Conservation (phyloP, 129 eudicot species). For the Flaveria linearis region DNA sequence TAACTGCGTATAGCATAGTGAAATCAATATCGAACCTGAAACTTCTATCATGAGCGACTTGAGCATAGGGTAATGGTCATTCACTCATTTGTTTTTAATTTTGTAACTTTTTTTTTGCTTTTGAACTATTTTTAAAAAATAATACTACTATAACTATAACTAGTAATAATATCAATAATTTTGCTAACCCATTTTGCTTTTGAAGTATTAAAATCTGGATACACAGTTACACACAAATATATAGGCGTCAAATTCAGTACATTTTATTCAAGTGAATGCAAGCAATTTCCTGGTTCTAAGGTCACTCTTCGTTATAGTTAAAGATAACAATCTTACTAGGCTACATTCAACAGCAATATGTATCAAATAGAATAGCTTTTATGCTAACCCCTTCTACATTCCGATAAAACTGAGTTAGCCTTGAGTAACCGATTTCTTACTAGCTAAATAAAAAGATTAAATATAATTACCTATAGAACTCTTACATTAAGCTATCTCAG, state of each 20-base stretch:
- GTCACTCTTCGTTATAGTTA: not conserved
- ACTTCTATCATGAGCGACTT: not conserved
- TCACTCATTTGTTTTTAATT: not conserved
- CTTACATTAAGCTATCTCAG: too few species aligned
- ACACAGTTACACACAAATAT: not conserved
- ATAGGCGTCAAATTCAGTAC: not conserved
- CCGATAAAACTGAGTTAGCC: too few species aligned
- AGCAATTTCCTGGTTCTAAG: not conserved
- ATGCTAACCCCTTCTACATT: too few species aligned
- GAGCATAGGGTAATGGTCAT: not conserved
- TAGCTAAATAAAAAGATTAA: too few species aligned
- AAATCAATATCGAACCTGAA: not conserved
- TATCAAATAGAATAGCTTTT: too few species aligned
- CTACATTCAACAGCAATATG: too few species aligned
- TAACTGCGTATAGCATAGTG: not conserved
- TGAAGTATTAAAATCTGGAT: not conserved
- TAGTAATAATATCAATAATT: not conserved
- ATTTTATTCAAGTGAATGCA: not conserved
- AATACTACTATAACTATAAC: not conserved
- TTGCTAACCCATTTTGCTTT: not conserved
- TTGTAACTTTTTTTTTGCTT: not conserved
- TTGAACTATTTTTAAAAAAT: not conserved
- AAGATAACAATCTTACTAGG: too few species aligned
- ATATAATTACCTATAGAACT: too few species aligned
- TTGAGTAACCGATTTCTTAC: too few species aligned